Evolutionary conservation across 2,329 filamentous ascomycete genomes (phyloP).

Genomic region (Aphanocladium album): DNA sequence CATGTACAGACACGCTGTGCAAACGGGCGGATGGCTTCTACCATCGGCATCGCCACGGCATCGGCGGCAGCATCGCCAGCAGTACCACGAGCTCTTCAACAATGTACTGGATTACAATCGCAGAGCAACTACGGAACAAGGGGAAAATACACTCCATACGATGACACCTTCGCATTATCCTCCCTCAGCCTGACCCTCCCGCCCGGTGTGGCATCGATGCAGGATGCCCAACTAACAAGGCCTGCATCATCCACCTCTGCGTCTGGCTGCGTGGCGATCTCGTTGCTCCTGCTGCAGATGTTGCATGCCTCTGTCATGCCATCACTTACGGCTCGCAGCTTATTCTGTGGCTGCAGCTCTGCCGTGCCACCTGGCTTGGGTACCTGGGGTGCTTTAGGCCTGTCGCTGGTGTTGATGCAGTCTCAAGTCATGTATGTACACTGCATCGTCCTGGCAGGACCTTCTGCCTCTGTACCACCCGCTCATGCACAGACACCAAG

Average conservation of each 20-base stretch:
- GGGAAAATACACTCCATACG: background rate
- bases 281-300: background rate
- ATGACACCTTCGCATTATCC: background rate
- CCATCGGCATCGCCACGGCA: too few species aligned
- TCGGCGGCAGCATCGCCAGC: background rate
- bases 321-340: constrained; percentile 4
- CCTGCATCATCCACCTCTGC: constrained; percentile 1
- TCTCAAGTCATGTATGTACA: background rate
- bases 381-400: constrained; percentile 1
- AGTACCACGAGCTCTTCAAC: too few species aligned
- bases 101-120: background rate
- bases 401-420: background rate
- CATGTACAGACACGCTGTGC: too few species aligned
- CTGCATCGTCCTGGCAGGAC: background rate
- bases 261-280: constrained; percentile 6
- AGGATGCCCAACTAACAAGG: constrained; percentile 6
- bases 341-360: constrained; percentile 6
- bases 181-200: constrained; percentile 1
- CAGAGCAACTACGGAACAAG: background rate
- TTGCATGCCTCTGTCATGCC: background rate
- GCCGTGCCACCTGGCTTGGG: constrained; percentile 6
- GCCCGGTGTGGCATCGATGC: constrained; percentile 10
- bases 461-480: background rate
- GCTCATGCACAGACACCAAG: background rate
- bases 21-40: too few species aligned